A percentile compares a stretch with the other conserved stretches of the same genome.
phyloP scores from a whole-genome alignment of 805 yeast genomes.

The Schizosaccharomyces octosporus region DNA sequence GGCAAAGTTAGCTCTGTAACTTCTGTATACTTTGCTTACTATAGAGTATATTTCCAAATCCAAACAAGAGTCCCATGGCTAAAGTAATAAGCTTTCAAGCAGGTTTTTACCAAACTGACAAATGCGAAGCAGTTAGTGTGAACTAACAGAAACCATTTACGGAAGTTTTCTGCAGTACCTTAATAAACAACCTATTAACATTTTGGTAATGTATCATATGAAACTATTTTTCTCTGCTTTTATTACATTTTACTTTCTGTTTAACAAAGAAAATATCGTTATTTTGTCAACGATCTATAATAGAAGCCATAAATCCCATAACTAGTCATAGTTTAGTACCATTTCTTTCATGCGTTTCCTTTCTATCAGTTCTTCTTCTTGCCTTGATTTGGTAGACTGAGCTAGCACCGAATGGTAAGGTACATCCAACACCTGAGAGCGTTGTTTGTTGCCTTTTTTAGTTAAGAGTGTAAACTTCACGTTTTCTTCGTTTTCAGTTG shows the following conservation, averaged over 20 bases:
- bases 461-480: slow-evolving; percentile 8
- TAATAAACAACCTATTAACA: no score
- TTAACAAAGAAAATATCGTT: no score
- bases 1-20: background rate
- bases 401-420: slow-evolving; percentile 9
- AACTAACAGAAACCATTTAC: no score
- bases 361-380: slow-evolving; percentile 8
- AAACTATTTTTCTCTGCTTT: no score
- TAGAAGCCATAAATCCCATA: no score
- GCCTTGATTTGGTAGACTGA: slow-evolving; percentile 8
- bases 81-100: no score
- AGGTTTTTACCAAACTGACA: no score
- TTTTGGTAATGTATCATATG: no score
- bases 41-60: background rate
- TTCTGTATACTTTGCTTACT: background rate
- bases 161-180: no score
- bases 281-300: no score
- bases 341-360: slow-evolving; percentile 7
- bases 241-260: no score
- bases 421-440: slow-evolving; percentile 6
- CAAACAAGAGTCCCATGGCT: background rate
- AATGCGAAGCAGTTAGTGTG: no score
- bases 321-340: slow-evolving; percentile 8
- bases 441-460: slow-evolving; percentile 7
- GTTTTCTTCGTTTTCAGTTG: background rate